Conservation (phyloP, 306 rosid genomes). For the Adenanthera pavonina region DNA sequence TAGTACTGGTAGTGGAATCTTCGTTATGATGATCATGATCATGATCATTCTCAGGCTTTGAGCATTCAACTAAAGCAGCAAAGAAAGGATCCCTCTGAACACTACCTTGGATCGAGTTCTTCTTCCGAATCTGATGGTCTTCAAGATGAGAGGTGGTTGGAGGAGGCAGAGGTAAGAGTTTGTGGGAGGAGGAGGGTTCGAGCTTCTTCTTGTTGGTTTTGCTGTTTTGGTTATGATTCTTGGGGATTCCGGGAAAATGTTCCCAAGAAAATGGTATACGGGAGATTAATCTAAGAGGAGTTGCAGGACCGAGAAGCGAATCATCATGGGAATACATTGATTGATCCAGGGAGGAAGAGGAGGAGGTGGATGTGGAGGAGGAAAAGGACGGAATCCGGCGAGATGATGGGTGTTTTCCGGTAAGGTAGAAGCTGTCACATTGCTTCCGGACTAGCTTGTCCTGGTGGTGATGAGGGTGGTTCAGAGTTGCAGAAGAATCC, state of each 20-base stretch:
- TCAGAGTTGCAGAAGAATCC: conserved; percentile 52
- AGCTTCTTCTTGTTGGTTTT: conserved; percentile 31
- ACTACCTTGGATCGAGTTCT: conserved; percentile 24
- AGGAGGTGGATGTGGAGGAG: conserved; percentile 52
- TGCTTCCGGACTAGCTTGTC: conserved; percentile 44
- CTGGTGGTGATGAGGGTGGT: conserved; percentile 24
- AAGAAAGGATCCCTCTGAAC: conserved; percentile 78
- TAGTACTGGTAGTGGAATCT: conserved; percentile 19
- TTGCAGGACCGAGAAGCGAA: conserved; percentile 50
- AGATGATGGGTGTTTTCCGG: conserved; percentile 50
- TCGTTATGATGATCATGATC: neutral
- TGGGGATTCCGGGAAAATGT: conserved; percentile 88
- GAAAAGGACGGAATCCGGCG: conserved; percentile 59
- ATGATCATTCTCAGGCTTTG: conserved; percentile 57
- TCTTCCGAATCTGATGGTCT: conserved; percentile 40
- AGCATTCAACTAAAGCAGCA: conserved; percentile 85
- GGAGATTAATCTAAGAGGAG: conserved; percentile 59
- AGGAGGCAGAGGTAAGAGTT: conserved; percentile 71
- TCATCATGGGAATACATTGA: conserved; percentile 56
- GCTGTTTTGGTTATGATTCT: conserved; percentile 53
- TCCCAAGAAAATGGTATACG: conserved; percentile 99
- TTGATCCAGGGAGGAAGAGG: conserved; percentile 50
- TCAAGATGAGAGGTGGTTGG: conserved; percentile 52
- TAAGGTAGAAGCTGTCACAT: conserved; percentile 33
- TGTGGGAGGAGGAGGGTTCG: conserved; percentile 49